Evolutionary conservation across 257 asterid species (phyloP).

Genomic region (Capsicum rhomboideum): DNA sequence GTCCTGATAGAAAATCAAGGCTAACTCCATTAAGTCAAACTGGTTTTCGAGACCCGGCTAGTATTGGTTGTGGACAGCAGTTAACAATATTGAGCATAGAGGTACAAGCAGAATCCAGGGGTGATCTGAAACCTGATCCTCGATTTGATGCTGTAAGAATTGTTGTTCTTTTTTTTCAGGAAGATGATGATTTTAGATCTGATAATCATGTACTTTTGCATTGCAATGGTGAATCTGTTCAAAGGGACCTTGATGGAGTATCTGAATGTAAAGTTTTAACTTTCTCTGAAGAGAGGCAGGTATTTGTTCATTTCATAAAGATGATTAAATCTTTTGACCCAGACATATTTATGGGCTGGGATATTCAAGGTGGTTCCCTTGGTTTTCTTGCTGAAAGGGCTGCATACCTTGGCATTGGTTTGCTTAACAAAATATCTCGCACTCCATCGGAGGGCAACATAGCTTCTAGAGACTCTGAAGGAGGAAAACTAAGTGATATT

Average conservation of each 20-base stretch:
- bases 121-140: slow-evolving; percentile 89
- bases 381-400: slow-evolving; percentile 98
- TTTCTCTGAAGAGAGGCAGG: slow-evolving; percentile 51
- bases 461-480: slow-evolving; percentile 39
- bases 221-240: slow-evolving; percentile 24
- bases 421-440: slow-evolving; percentile 74
- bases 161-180: slow-evolving; percentile 67
- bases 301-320: slow-evolving; percentile 52
- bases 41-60: slow-evolving; percentile 89
- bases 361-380: slow-evolving; percentile 87
- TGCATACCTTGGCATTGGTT: slow-evolving; percentile 70
- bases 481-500: slow-evolving; percentile 28
- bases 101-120: slow-evolving; percentile 86
- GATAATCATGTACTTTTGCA: slow-evolving; percentile 57
- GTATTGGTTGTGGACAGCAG: slow-evolving; percentile 88
- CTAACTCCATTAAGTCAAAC: slow-evolving; percentile 83
- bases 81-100: slow-evolving; percentile 75
- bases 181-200: slow-evolving; percentile 42
- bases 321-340: slow-evolving; percentile 59
- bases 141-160: slow-evolving; percentile 80
- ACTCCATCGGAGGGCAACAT: slow-evolving; percentile 38
- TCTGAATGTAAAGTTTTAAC: slow-evolving; percentile 40
- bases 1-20: slow-evolving; percentile 62
- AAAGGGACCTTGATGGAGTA: slow-evolving; percentile 57
- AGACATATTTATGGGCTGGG: slow-evolving; percentile 93